phyloP scores from a whole-genome alignment of 2,329 filamentous ascomycete species.

The Rhexocercosporidium sp. region DNA sequence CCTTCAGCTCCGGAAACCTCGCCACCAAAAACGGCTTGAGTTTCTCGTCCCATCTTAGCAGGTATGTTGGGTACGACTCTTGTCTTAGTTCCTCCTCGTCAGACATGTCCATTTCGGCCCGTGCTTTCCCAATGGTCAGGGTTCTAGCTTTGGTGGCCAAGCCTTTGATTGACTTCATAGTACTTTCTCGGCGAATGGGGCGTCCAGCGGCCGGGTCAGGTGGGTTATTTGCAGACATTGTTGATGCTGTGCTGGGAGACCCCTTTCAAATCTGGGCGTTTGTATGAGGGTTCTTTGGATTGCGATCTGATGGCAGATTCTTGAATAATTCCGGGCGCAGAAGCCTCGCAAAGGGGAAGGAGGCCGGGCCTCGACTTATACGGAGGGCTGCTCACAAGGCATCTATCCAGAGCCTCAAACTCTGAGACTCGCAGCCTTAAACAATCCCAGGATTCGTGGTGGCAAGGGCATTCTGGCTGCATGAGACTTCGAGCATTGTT shows the following conservation, averaged over 20 bases:
- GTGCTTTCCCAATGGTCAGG: not conserved
- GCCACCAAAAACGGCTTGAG: not conserved
- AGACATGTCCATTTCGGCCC: not conserved
- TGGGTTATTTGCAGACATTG: not conserved
- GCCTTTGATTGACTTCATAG: not conserved
- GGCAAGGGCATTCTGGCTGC: too few species aligned
- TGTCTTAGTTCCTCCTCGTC: not conserved
- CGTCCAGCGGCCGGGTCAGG: not conserved
- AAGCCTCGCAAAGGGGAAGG: not conserved
- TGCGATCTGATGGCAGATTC: not conserved
- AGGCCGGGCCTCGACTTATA: not conserved
- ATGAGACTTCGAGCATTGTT: too few species aligned
- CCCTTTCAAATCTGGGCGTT: not conserved
- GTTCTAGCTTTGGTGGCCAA: not conserved
- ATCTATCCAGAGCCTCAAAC: not conserved
- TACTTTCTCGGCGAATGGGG: not conserved
- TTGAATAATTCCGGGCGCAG: not conserved
- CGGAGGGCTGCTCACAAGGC: not conserved
- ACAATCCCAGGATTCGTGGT: not conserved
- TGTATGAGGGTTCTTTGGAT: not conserved
- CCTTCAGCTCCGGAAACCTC: not conserved
- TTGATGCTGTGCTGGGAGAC: not conserved
- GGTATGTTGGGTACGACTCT: not conserved
- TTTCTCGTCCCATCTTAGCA: not conserved
- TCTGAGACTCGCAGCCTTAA: not conserved